These are phyloP conservation scores for Corchorus capsularis DNA, from an alignment of 345 rosid genomes.

Conservation along the genomic window DNA sequence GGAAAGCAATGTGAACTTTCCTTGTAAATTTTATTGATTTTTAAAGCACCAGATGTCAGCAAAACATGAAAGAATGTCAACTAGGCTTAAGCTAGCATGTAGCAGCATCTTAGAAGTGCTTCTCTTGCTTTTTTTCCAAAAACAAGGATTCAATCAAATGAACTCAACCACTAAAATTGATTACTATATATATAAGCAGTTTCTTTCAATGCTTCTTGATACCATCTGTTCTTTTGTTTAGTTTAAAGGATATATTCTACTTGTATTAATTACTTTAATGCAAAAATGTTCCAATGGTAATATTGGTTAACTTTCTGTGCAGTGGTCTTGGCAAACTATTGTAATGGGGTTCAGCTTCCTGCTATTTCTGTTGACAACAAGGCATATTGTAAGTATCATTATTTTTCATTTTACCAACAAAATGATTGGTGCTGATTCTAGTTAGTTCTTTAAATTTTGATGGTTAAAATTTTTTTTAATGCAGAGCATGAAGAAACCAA, in stretches of 20 bases:
- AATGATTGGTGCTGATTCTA: not conserved
- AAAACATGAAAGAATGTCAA: conserved; percentile 9
- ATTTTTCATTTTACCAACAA: conserved; percentile 11
- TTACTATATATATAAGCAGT: not conserved
- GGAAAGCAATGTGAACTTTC: conserved; percentile 5
- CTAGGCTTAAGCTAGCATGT: not conserved
- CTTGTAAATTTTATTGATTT: not conserved
- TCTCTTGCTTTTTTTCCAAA: conserved; percentile 9
- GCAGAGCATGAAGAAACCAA: conserved; percentile 84
- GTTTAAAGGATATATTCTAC: not conserved
- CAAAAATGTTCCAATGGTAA: not conserved
- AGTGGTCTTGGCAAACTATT: conserved; percentile 97
- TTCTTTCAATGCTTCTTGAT: not conserved
- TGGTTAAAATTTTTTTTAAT: not conserved
- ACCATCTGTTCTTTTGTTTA: not conserved
- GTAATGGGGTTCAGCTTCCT: conserved; percentile 74
- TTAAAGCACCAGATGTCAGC: not conserved
- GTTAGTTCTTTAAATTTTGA: not conserved
- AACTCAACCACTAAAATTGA: not conserved
- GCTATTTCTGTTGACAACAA: conserved; percentile 63
- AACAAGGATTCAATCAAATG: not conserved
- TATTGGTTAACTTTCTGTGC: conserved; percentile 30
- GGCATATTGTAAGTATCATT: conserved; percentile 63
- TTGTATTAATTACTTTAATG: not conserved
- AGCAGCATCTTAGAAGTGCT: conserved; percentile 11